Evolutionary conservation across 306 rosid species (phyloP), one percentile per base, ranked within the genome.

Genomic region (Glycine latifolia): DNA sequence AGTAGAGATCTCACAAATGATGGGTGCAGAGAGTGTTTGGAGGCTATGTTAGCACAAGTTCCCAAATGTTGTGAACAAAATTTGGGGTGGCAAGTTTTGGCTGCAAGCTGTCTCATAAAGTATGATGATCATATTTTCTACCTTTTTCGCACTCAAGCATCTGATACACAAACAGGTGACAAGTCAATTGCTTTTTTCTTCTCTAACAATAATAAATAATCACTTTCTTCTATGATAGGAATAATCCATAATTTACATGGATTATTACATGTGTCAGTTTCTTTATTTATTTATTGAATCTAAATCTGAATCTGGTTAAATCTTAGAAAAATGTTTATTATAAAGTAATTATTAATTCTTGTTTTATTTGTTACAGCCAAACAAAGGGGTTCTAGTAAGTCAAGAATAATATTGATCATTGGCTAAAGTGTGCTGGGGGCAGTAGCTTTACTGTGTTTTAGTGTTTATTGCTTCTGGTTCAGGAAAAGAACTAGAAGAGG

Each of bases 41-140:
- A 67, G 26, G 39, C 56, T 31, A 11, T 81, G 60, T 8, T 81
- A 71, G 17, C 70, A 10, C 5, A 53, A 39, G 61, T 73, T 54
- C 80, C 61, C 3, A 2, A 44, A 3, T 74, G 85, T 9, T 73
- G 85, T 52, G 13, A 52, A 1, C 46, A 12, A 0, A 74, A 31
- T 37, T 26, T 54, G 3, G 60, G 43, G 14, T 81, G 75, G 80
- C 4, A 3, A 31, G 11, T 81, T 15, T 2, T 31, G 11, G 4
- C 52, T 26, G 67, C 60, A 7, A 81, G 80, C 8, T 66, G 85
- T 81, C 3, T 13, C 10, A 48, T 76, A 5, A 58, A 37, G 77
- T 76, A 58, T 56, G 82, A 82, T 60, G 67, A 68, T 41, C 9
- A 13, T 9, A 60, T 14, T 62, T 65, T 81, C 47, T 81, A 73